Evolutionary conservation across 345 rosid genomes (phyloP).

Genomic region (Gossypium turneri): DNA sequence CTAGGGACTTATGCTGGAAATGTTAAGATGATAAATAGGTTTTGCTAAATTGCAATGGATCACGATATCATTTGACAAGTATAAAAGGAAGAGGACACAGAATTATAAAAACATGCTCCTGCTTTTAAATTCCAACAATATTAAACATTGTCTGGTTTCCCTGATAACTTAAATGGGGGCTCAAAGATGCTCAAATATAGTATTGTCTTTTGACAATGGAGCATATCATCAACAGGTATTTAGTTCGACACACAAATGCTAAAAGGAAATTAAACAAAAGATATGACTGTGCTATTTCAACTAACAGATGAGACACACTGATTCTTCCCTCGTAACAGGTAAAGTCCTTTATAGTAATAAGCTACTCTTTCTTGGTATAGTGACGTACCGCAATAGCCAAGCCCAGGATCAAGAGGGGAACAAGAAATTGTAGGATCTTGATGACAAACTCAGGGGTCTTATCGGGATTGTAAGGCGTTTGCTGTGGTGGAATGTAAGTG

Average conservation of each 20-base stretch:
- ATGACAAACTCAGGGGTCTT: constrained; percentile 61
- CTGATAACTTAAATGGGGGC: neutral
- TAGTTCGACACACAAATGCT: constrained; percentile 10
- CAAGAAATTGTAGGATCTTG: constrained; percentile 82
- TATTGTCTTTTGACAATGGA: neutral
- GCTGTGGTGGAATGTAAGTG: constrained; percentile 45
- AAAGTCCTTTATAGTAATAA: neutral
- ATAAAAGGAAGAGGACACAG: neutral
- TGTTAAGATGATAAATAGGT: too few relatives aligned
- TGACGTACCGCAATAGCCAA: constrained; percentile 66
- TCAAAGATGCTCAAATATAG: constrained; percentile 2
- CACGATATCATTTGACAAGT: too few relatives aligned
- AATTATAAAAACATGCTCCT: neutral
- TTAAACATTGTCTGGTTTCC: neutral
- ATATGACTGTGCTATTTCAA: neutral
- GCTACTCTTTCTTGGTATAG: constrained; percentile 83
- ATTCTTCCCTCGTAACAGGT: neutral
- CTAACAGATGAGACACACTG: constrained; percentile 10
- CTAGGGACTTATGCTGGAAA: too few relatives aligned
- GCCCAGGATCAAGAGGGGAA: constrained; percentile 83
- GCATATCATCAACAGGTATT: neutral
- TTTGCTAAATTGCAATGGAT: too few relatives aligned
- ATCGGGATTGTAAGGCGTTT: constrained; percentile 42
- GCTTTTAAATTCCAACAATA: constrained; percentile 14
- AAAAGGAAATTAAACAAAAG: neutral